Base-by-base conservation (phyloP, 106 monocot genomes). In the Platanthera zijinensis region DNA sequence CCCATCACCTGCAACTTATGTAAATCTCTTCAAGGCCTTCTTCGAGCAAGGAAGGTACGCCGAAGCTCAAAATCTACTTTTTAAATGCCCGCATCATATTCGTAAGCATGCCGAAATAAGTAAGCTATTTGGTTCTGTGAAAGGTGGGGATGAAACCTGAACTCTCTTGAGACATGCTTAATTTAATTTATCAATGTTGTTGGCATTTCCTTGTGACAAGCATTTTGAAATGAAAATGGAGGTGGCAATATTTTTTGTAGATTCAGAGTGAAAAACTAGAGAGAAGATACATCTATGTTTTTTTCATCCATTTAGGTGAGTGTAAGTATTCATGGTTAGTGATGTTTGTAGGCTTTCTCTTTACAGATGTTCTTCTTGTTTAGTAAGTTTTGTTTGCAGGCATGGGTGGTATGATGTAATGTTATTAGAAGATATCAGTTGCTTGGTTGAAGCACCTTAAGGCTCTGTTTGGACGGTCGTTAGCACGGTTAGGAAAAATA, bases 1-100 rank as follows among this genome's bases (percentile, higher is more conserved):
- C 11, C 97, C 97, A 18, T 81, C 91, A n/a, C 10, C 77, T 45
- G 13, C 86, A 5, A 80, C 85, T 46, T 93, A 97, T 82, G 46
- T 93, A 14, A 52, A 86, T 73, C 57, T 97, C 15, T 93, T 93
- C 81, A 87, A 88, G 78, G 78, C 85, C 50, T 93, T 97, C 72
- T 89, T 96, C 54, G 69, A 87, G 8, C 87, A 91, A 85, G 89
- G 88, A n/a, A 89, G 87, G 83, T 91, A 87, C 68, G 68, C 87
- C 51, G 97, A 90, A 32, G 91, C 91, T 25, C 89, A 88, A 82
- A 88, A 89, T 82, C 80, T 97, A 73, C 87, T 96, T 62, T 96
- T 81, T 75, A 93, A 85, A 71, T 89, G 87, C 76, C 96, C 93
- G 21, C 84, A 84, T 85, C 91, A 97, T 80, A 91, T 93, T 52